Percentiles rank a stretch among this genome's conserved stretches.
Evolutionary conservation across 106 monocot species (phyloP).

Genomic region (Platanthera guangdongensis): DNA sequence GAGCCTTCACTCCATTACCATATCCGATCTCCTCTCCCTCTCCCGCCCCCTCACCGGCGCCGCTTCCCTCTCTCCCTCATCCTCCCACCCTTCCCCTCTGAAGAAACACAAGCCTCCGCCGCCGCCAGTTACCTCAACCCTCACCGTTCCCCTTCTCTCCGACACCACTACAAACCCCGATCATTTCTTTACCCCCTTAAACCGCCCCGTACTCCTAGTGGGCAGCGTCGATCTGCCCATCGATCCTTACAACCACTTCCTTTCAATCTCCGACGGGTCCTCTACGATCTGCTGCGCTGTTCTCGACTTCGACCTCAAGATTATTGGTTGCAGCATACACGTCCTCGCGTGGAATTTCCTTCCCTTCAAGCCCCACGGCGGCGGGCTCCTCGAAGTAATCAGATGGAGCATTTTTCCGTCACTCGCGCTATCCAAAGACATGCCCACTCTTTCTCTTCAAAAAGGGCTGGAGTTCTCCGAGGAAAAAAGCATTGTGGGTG

Average conservation of each 20-base stretch:
- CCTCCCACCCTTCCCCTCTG: conserved; percentile 18
- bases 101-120: conserved; percentile 24
- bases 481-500: conserved; percentile 12
- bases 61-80: conserved; percentile 25
- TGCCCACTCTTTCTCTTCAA: not conserved
- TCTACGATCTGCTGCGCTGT: conserved; percentile 39
- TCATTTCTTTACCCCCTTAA: conserved; percentile 26
- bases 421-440: not conserved
- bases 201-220: conserved; percentile 12
- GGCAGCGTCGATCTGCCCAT: conserved; percentile 23
- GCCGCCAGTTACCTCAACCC: not conserved
- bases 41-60: conserved; percentile 42
- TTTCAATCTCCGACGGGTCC: conserved; percentile 47
- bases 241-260: conserved; percentile 18
- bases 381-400: conserved; percentile 44
- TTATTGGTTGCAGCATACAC: conserved; percentile 27
- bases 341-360: conserved; percentile 63
- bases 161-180: conserved; percentile 8
- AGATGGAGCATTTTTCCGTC: conserved; percentile 22
- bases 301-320: conserved; percentile 32
- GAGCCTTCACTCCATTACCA: conserved; percentile 14
- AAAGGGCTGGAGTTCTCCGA: conserved; percentile 2
- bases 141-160: conserved; percentile 1
- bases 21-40: conserved; percentile 45
- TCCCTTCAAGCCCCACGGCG: conserved; percentile 20